Conservation (phyloP, 2,329 filamentous ascomycete species). For the Byssoonygena ceratinophila region DNA sequence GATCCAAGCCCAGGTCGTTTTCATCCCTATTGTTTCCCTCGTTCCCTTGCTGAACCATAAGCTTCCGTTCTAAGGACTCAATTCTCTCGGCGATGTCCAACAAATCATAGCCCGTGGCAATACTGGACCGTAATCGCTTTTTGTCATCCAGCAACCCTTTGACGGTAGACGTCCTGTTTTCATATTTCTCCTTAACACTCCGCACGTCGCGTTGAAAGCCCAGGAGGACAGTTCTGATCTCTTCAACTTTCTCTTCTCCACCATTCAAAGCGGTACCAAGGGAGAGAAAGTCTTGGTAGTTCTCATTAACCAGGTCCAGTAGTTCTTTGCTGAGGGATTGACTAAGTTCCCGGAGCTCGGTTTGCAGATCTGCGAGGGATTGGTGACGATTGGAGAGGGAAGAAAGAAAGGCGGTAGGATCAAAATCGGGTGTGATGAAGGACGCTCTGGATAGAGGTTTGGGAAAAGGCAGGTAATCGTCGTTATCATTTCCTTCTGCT, state of each 20-base stretch:
- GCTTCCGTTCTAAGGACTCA: constrained; percentile 54
- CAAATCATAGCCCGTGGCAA: constrained; percentile 49
- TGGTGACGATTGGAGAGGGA: constrained; percentile 80
- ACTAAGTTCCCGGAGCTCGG: constrained; percentile 72
- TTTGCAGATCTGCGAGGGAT: constrained; percentile 83
- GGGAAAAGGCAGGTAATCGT: constrained; percentile 72
- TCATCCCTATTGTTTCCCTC: constrained; percentile 21
- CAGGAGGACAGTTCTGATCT: constrained; percentile 74
- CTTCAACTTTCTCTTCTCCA: constrained; percentile 84
- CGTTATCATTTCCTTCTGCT: constrained; percentile 43
- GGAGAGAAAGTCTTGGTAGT: constrained; percentile 83
- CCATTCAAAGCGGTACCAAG: constrained; percentile 71
- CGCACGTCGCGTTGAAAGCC: constrained; percentile 77
- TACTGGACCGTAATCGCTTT: constrained; percentile 50
- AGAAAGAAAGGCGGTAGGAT: constrained; percentile 71
- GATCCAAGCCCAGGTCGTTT: constrained; percentile 24
- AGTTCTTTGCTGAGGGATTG: constrained; percentile 74
- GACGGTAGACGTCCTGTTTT: constrained; percentile 53
- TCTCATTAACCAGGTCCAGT: constrained; percentile 85
- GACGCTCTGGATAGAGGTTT: constrained; percentile 69
- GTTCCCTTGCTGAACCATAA: constrained; percentile 47
- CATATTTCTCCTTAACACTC: constrained; percentile 57
- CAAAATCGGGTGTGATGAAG: constrained; percentile 68
- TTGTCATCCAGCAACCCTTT: constrained; percentile 55
- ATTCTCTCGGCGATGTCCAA: constrained; percentile 39